phyloP scores from a whole-genome alignment of 805 yeast genomes.

The Debaryomyces castellii region DNA sequence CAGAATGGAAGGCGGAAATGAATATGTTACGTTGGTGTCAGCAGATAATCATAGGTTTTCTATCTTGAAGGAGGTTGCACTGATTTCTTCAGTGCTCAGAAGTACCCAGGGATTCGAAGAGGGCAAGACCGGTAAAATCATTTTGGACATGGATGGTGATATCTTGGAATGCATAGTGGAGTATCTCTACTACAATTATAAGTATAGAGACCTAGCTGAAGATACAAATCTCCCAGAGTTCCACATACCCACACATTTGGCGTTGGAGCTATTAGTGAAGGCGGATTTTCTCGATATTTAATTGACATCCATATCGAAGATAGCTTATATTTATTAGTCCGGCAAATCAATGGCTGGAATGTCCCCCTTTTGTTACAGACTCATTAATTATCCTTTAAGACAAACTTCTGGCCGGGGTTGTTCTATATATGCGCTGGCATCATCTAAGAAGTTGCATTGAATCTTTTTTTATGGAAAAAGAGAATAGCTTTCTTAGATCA shows the following conservation, averaged over 20 bases:
- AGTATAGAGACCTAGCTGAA: conserved; percentile 56
- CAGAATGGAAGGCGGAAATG: not conserved
- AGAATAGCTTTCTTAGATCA: no score
- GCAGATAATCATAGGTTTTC: conserved; percentile 66
- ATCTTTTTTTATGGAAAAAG: no score
- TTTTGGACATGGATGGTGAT: conserved; percentile 65
- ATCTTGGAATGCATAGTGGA: conserved; percentile 80
- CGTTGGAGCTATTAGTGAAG: conserved; percentile 85
- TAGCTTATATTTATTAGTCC: no score
- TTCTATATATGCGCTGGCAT: no score
- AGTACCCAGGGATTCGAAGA: conserved; percentile 56
- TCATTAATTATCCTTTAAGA: no score
- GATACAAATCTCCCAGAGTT: conserved; percentile 74
- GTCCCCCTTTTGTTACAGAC: no score
- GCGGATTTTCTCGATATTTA: conserved; percentile 81
- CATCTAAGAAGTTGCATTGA: no score
- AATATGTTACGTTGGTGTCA: conserved; percentile 63
- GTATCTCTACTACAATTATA: conserved; percentile 72
- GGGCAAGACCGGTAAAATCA: conserved; percentile 57
- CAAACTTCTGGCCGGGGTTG: no score
- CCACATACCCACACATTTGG: conserved; percentile 90
- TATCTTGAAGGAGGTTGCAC: conserved; percentile 71
- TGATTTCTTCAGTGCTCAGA: conserved; percentile 59
- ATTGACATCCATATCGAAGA: no score
- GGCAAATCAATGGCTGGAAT: no score